These are phyloP conservation scores for Solanum sparsipilum DNA, from an alignment of 257 asterid genomes.

Conservation along the genomic window DNA sequence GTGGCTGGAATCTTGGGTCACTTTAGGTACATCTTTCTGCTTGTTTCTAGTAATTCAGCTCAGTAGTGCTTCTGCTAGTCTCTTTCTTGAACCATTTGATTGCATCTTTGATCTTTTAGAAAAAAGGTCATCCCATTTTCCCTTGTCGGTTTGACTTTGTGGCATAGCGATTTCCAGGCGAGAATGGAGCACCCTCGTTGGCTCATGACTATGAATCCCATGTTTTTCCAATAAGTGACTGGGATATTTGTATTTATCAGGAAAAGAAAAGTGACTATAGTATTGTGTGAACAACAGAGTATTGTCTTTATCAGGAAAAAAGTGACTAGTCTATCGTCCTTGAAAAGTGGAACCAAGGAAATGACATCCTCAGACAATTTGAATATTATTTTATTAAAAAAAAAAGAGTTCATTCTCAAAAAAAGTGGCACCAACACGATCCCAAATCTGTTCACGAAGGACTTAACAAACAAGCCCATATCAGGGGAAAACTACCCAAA, in stretches of 20 bases:
- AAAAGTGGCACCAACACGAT: not conserved
- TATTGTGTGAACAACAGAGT: not conserved
- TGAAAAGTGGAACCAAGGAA: not conserved
- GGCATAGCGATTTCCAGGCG: not conserved
- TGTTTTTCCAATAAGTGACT: not conserved
- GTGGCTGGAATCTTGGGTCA: constrained; percentile 88
- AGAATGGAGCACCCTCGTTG: not conserved
- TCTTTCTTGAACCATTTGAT: not conserved
- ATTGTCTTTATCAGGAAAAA: not conserved
- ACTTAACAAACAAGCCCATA: not conserved
- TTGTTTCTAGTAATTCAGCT: not conserved
- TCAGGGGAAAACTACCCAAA: not conserved
- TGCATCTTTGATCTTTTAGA: not conserved
- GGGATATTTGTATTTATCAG: not conserved
- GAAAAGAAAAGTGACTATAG: not conserved
- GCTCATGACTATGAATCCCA: not conserved
- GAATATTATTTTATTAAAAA: not conserved
- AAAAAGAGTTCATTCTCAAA: not conserved
- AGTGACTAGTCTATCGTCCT: not conserved
- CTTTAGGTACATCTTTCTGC: constrained; percentile 39
- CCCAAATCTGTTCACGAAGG: not conserved
- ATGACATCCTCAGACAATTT: not conserved
- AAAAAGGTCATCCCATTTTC: not conserved
- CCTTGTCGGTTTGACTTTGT: not conserved
- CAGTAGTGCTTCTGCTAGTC: not conserved